Base-by-base conservation (phyloP, 2,329 filamentous ascomycete species). In the Fusarium nurragi region DNA sequence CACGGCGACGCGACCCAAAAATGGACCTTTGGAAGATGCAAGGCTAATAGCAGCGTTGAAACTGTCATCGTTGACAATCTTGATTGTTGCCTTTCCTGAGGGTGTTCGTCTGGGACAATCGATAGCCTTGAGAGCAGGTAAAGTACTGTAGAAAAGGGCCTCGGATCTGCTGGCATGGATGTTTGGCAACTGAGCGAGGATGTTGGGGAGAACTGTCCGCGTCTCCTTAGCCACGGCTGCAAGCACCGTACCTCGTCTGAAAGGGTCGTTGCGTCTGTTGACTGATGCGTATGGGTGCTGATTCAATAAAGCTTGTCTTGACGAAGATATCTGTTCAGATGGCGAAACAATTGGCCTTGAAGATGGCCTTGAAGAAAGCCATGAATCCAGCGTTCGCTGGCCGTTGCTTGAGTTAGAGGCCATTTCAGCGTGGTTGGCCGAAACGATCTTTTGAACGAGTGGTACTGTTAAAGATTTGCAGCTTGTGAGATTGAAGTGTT, bases 1-100 rank as follows among this genome's bases (percentile, higher is more conserved):
- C 22, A 90, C 81, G 28, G 82, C 84, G n/a, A 89, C 81, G 9
- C 76, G 73, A 6, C 74, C 74, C 40, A 65, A 68, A 5, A 66
- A 43, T 2, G 69, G 59, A 2, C 52, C 57, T 23, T 76, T 73
- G 45, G 64, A 68, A 18, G 60, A 51, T 4, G 69, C 68, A 21
- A 82, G 75, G 5, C 69, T 70, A 39, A 87, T 77, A 8, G 86
- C 87, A 3, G 81, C 83, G 66, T 88, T 84, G 65, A 87, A 81
- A 1, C 83, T 83, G 67, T 90, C 88, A 18, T 80, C 78, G 66
- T 87, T 82, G 53, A 87, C 67, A 34, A 90, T 82, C 23, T 76
- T 77, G 65, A 89, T 72, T 18, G 61, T 53, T 4, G 73, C 56
- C 43, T 70, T 77, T 12, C 68, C 65, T 1, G 71, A 69, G 4